A percentile compares a stretch with the other conserved stretches of the same genome.
Evolutionary conservation across 768 basidiomycete species (phyloP).

Genomic region (Lactarius tabidus): DNA sequence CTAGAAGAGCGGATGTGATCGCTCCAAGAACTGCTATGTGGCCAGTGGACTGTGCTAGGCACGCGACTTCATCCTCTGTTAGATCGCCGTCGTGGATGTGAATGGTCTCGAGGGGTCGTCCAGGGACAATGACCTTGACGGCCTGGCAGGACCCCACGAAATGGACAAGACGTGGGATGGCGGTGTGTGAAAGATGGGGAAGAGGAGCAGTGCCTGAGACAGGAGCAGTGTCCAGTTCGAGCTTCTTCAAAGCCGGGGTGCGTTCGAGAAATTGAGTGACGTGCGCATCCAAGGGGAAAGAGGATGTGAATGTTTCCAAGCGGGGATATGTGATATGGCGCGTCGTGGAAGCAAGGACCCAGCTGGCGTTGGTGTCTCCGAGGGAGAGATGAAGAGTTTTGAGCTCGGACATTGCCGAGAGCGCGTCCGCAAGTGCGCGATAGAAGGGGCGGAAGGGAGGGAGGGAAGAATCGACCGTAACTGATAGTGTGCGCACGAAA

Average conservation of each 20-base stretch:
- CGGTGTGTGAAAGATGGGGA: conserved; percentile 31
- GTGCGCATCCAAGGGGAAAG: conserved; percentile 57
- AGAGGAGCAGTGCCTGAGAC: conserved; percentile 24
- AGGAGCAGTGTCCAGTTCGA: conserved; percentile 47
- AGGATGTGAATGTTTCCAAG: conserved; percentile 53
- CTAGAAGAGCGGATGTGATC: conserved; percentile 53
- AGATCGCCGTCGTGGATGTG: conserved; percentile 60
- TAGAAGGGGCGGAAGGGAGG: conserved; percentile 47
- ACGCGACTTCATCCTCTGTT: conserved; percentile 50
- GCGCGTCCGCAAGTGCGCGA: conserved; percentile 45
- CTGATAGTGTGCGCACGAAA: conserved; percentile 57
- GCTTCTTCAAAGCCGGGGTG: conserved; percentile 50
- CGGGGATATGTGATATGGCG: conserved; percentile 38
- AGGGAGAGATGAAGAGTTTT: conserved; percentile 50
- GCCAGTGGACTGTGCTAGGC: conserved; percentile 48
- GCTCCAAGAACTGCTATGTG: conserved; percentile 55
- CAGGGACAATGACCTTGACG: conserved; percentile 55
- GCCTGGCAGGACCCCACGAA: conserved; percentile 59
- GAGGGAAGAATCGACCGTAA: conserved; percentile 45
- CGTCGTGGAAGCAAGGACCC: conserved; percentile 41
- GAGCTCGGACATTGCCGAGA: conserved; percentile 59
- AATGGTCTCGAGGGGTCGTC: conserved; percentile 60
- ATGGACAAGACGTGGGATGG: conserved; percentile 45
- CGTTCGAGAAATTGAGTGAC: conserved; percentile 56
- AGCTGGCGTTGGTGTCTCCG: conserved; percentile 44